Evolutionary conservation across 768 basidiomycete genomes (phyloP).

Genomic region (Mycena chlorophos): DNA sequence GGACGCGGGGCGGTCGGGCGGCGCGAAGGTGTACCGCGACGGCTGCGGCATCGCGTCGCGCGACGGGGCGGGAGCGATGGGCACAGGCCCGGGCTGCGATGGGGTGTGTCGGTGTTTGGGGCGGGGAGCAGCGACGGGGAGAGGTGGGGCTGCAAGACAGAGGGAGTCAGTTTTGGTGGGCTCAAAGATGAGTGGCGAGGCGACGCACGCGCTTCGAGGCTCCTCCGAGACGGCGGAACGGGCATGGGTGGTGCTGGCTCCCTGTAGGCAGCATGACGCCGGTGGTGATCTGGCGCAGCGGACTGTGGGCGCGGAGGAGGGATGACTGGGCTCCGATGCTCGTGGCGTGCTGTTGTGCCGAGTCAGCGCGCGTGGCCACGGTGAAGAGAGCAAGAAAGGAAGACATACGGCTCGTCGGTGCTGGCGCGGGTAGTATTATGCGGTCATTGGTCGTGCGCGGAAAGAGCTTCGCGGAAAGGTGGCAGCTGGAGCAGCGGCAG

Average conservation of each 20-base stretch:
- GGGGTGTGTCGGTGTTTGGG: slow-evolving; percentile 2
- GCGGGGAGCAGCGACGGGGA: background rate
- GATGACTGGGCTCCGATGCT: slow-evolving; percentile 8
- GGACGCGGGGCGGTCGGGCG: slow-evolving; percentile 18
- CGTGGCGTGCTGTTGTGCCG: slow-evolving; percentile 5
- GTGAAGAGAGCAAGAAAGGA: background rate
- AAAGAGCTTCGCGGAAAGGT: slow-evolving; percentile 20
- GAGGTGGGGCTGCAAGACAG: background rate
- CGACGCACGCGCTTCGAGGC: background rate
- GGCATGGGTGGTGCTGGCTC: slow-evolving; percentile 12
- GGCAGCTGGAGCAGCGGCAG: slow-evolving; percentile 20
- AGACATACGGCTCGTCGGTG: slow-evolving; percentile 13
- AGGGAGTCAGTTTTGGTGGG: background rate
- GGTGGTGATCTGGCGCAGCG: slow-evolving; percentile 19
- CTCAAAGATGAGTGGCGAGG: background rate
- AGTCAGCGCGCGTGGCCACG: background rate
- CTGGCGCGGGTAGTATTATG: slow-evolving; percentile 19
- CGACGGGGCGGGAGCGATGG: background rate
- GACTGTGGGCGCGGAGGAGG: slow-evolving; percentile 21
- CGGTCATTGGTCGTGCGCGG: slow-evolving; percentile 17
- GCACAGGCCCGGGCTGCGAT: background rate
- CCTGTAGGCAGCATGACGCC: background rate
- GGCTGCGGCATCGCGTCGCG: background rate
- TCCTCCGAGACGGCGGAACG: background rate
- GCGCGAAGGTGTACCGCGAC: slow-evolving; percentile 17